Conservation (phyloP, 1,284 basidiomycete genomes). For the Ustilago cynodontis region DNA sequence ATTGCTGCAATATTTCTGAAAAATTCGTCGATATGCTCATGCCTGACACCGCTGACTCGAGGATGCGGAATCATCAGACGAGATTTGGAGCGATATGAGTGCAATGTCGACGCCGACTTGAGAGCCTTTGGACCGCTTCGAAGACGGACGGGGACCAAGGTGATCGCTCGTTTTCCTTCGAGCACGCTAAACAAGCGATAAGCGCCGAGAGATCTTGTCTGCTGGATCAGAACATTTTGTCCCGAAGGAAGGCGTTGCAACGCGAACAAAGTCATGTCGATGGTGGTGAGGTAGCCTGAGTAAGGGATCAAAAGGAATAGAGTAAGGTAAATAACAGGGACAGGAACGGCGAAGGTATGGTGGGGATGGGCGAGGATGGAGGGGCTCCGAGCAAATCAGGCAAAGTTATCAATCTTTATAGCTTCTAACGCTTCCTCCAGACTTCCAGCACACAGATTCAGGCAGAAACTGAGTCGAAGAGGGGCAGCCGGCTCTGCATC, state of each 20-base stretch:
- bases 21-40: neutral
- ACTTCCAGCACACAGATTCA: no score
- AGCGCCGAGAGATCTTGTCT: neutral
- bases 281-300: neutral
- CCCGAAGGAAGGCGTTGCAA: constrained; percentile 15
- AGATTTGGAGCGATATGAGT: neutral
- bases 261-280: constrained; percentile 13
- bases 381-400: neutral
- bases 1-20: neutral
- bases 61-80: constrained; percentile 22
- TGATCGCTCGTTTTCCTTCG: neutral
- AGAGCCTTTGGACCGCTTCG: neutral
- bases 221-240: neutral
- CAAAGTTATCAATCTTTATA: neutral
- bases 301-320: neutral
- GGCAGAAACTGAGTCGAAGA: no score
- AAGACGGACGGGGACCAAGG: neutral
- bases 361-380: neutral
- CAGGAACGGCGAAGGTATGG: no score
- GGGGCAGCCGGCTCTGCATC: neutral
- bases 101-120: constrained; percentile 2
- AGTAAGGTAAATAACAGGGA: neutral
- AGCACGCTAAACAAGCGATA: neutral
- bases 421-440: neutral
- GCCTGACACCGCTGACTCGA: neutral